phyloP scores from a whole-genome alignment of 768 basidiomycete genomes.

The Strobilomyces confusus region DNA sequence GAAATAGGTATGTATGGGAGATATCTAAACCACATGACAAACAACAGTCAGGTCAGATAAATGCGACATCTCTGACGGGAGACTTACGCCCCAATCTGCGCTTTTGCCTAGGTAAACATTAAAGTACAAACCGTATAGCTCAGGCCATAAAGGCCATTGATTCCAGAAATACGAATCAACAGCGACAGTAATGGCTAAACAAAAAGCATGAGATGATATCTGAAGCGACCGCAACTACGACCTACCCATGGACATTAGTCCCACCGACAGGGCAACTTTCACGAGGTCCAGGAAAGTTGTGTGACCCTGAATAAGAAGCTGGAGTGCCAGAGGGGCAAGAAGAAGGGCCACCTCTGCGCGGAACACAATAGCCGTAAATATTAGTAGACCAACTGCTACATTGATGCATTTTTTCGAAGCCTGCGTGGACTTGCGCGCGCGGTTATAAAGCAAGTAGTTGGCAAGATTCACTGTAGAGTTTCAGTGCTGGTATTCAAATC shows the following conservation, averaged over 20 bases:
- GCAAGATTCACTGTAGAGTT: slow-evolving; percentile 49
- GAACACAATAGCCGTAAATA: slow-evolving; percentile 64
- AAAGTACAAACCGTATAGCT: slow-evolving; percentile 72
- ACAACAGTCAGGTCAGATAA: neutral
- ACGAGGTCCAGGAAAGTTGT: slow-evolving; percentile 43
- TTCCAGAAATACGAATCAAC: slow-evolving; percentile 91
- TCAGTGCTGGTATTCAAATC: neutral
- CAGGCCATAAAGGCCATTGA: slow-evolving; percentile 77
- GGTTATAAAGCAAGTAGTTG: slow-evolving; percentile 42
- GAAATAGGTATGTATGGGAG: slow-evolving; percentile 67
- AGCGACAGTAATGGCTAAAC: slow-evolving; percentile 50
- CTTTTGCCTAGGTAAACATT: slow-evolving; percentile 87
- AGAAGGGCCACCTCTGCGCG: slow-evolving; percentile 77
- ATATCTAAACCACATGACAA: slow-evolving; percentile 43
- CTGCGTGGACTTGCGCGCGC: slow-evolving; percentile 35
- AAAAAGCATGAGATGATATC: neutral
- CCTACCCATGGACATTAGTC: slow-evolving; percentile 51
- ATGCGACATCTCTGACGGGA: neutral
- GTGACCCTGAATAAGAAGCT: slow-evolving; percentile 43
- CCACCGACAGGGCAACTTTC: slow-evolving; percentile 47
- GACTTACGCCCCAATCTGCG: slow-evolving; percentile 86
- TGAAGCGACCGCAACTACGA: neutral
- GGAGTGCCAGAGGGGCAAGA: slow-evolving; percentile 56
- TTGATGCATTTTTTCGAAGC: slow-evolving; percentile 35
- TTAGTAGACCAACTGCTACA: slow-evolving; percentile 55